Evolutionary conservation across 2,329 filamentous ascomycete species (phyloP), one percentile per base, ranked within the genome.

Genomic region (Claviceps citrina): DNA sequence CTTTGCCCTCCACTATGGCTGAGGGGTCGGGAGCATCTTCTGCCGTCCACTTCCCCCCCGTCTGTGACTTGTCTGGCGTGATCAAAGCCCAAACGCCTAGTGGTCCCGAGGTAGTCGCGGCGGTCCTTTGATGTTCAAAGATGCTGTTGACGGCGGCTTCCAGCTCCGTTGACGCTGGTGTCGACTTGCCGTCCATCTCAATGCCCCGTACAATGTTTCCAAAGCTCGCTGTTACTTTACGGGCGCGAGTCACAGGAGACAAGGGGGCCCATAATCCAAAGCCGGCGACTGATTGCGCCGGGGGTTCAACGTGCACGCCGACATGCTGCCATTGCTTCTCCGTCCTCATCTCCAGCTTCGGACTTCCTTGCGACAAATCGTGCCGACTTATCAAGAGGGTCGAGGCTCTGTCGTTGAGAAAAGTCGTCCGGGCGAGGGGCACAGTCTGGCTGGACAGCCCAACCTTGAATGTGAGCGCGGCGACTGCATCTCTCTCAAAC

Each of bases 201-300:
- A 87, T 54, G 31, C 73, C 70, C 25, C 79, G 73, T 18, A 91
- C 65, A 41, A 93, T 89, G 57, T 93, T 93, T 3, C 84, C 84
- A 51, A 87, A 74, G 27, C 76, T 76, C 28, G 73, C 70, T 1
- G 68, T 61, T 27, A 91, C 76, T 35, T 60, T 63, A 15, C 81
- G 71, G 13, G 78, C 68, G 5, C 61, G 55, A 0, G 80, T 84
- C 27, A 87, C 55, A 1, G 80, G 73, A 9, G 77, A 56, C 3
- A 87, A 58, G 0, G 79, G 66, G 0, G 63, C 52, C 47, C 55
- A 59, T 10, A 60, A 44, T 20, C 51, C 46, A 7, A 55, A 41
- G 31, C 54, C 47, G 7, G 49, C 42, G 10, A 51, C 41, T 4
- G 49, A 48, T 9, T 44, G 39, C 20, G 47, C 44, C 19, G 48